Percentiles rank a stretch among this genome's conserved stretches.
These are phyloP conservation scores for barley (Hordeum vulgare) DNA, from an alignment of 176 grass and related monocot genomes.

Conservation along the genomic window MorexV3_pseudomolecules_assembly NC_058523.1:464203255-464203754, in stretches of 20 bases:
- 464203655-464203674: neutral
- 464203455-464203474: conserved; percentile 2
- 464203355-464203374: conserved; percentile 73
- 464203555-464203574: neutral
- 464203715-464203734: conserved; percentile 30
- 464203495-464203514: neutral
- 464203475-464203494: neutral
- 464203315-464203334: conserved; percentile 68
- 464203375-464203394: conserved; percentile 83
- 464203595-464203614: neutral
- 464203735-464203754: neutral
- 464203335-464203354: conserved; percentile 80
- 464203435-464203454: conserved; percentile 56
- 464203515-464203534: neutral
- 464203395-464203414: conserved; percentile 69
- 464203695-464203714: conserved; percentile 27
- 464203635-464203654: neutral
- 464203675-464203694: conserved; percentile 29
- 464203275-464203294: conserved; percentile 62
- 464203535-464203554: neutral
- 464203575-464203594: neutral
- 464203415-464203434: conserved; percentile 59
- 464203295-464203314: conserved; percentile 80
- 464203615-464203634: neutral
- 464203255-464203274: conserved; percentile 96